Evolutionary conservation across 2,329 filamentous ascomycete species (phyloP), one percentile per base, ranked within the genome.

Genomic region (Cordyceps javanica): DNA sequence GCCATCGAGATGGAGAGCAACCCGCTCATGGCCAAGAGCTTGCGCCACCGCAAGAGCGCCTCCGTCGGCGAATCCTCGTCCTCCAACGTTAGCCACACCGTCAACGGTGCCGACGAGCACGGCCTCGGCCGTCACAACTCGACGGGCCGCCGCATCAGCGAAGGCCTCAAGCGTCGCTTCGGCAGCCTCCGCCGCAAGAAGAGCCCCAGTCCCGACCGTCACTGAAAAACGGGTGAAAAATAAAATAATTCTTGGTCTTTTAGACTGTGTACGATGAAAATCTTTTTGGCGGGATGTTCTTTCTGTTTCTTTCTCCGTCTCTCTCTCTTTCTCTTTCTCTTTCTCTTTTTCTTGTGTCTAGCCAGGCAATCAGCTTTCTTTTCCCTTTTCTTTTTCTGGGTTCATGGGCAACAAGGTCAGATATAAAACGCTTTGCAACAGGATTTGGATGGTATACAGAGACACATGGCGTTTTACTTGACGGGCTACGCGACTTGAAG

Each of bases 161-260:
- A 82, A 28, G 80, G 79, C 2, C 63, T 85, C 42, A 83, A 78
- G 72, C 72, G 75, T 42, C 75, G 80, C 16, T 75, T 84, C 54
- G 81, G 80, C 26, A 82, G 78, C 63, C 65, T 85, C 54, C 73
- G 78, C 46, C 72, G 73, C 55, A 79, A 74, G 69, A 77, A 73
- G 61, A 64, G 53, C 26, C 7, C 55, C 52, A 38, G 48, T 41
- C 61, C 59, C 2, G 64, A 65, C 8, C 26, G 21, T 2, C 46
- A 61, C 10, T 48, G 23, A 25, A n/a, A 3, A 16, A 21, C 3
- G n/a, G n/a, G n/a, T n/a, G n/a, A n/a, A n/a, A n/a, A n/a, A n/a
- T n/a, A n/a, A n/a, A n/a, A n/a, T n/a, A n/a, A n/a, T 16, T 5
- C 3, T 16, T 19, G 13, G 21, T 16, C 16, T 19, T 39, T 16